phyloP scores from a whole-genome alignment of 805 yeast species.

The Myxozyma vanderwaltii region DNA sequence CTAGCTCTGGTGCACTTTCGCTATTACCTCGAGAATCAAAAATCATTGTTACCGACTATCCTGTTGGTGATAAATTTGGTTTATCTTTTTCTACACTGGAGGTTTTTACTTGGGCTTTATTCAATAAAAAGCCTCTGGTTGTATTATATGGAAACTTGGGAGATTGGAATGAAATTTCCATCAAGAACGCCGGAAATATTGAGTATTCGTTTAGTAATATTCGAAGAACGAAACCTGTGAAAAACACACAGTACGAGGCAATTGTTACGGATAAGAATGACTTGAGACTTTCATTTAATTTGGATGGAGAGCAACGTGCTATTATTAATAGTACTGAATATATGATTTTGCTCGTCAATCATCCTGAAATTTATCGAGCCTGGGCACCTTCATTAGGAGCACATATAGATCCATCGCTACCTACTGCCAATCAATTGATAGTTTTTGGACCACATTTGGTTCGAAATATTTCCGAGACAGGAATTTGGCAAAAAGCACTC shows the following conservation, averaged over 20 bases:
- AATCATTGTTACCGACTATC: conserved; percentile 22
- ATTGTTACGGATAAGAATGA: conserved; percentile 1
- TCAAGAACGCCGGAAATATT: neutral
- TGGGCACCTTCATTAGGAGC: conserved; percentile 24
- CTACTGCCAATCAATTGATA: conserved; percentile 15
- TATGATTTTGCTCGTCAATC: conserved; percentile 13
- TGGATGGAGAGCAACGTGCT: conserved; percentile 16
- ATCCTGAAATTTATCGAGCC: conserved; percentile 22
- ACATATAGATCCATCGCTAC: conserved; percentile 14
- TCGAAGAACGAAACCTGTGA: neutral
- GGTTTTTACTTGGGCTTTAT: conserved; percentile 23
- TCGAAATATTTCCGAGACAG: conserved; percentile 17
- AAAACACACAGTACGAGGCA: neutral
- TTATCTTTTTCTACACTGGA: conserved; percentile 24
- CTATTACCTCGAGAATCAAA: conserved; percentile 18
- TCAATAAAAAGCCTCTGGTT: conserved; percentile 18
- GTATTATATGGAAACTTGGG: conserved; percentile 25
- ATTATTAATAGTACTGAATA: conserved; percentile 10
- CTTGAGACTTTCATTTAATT: conserved; percentile 1
- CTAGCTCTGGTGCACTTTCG: conserved; percentile 11
- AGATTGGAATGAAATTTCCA: conserved; percentile 18
- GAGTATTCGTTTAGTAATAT: conserved; percentile 12
- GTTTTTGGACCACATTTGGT: conserved; percentile 27
- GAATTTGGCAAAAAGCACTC: neutral
- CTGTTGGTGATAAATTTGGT: conserved; percentile 5